Base-by-base conservation (phyloP, 148 eudicot genomes). In the Camellia sinensis region DNA sequence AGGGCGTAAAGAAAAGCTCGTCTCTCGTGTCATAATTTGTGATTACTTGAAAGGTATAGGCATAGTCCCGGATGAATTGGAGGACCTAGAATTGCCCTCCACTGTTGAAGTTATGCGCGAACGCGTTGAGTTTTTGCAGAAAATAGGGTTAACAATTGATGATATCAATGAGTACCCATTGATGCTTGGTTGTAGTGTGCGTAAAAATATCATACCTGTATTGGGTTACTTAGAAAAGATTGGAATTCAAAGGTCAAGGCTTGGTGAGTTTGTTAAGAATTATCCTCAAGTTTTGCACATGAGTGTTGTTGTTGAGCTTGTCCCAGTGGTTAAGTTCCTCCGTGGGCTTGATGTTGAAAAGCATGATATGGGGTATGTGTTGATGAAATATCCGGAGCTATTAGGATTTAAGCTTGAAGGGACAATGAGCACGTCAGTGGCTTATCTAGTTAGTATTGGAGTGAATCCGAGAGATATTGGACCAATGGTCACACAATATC, bases 331-430 rank as follows among this genome's bases (percentile, higher is more conserved):
- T 48, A 96, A 77, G 87, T 93, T 92, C 64, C 87, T 96, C 45
- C 87, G 98, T 0, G 99, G 99, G 81, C 92, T 96, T 52, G 99
- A 93, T 87, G 92, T 92, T 40, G 99, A 93, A 61, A 93, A 80
- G 67, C 89, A 89, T 40, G 98, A 96, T 87, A 85, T 96, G 66
- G 98, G 95, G 48, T 93, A 93, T 84, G 99, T 96, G 71, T 65
- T 96, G 86, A 89, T 87, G 85, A 96, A 89, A 78, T 96, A 93
- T 82, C 99, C 97, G 0, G 98, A 96, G 71, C 82, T 96, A 71
- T 88, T 96, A 50, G 98, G 99, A 81, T 93, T 89, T 85, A 96
- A 96, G 91, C 93, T 91, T 41, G 99, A 96, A 76, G 97, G 97
- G 56, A 95, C 99, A 0, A 95, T 95, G 99, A 95, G 99, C 83